Conservation (phyloP, 2,329 filamentous ascomycete genomes). For the Chrysosporium keratinophilum region DNA sequence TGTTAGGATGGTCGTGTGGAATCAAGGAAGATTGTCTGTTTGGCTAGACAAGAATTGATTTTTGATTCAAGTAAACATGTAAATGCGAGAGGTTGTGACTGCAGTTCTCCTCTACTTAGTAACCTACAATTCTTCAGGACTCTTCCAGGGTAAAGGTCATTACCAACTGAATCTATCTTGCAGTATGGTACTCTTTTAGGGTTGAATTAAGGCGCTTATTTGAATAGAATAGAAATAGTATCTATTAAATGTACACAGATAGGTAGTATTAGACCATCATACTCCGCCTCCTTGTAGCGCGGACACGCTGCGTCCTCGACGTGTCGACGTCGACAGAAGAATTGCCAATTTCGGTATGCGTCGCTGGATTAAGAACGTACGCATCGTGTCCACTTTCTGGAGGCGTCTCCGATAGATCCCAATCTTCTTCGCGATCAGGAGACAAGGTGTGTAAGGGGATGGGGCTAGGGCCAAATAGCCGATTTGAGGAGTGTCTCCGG, state of each 20-base stretch:
- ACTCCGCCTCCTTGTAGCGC: slow-evolving; percentile 29
- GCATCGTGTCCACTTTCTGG: neutral
- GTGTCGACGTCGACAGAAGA: neutral
- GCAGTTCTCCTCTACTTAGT: too few species aligned
- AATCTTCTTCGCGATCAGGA: neutral
- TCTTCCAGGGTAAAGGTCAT: too few species aligned
- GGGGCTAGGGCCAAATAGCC: neutral
- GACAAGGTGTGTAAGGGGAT: neutral
- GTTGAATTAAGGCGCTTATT: neutral
- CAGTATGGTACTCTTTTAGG: neutral
- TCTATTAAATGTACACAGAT: slow-evolving; percentile 1
- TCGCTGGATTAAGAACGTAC: neutral
- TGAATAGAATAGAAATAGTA: neutral
- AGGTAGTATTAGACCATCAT: slow-evolving; percentile 29
- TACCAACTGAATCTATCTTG: too few species aligned
- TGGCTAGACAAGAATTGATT: too few species aligned
- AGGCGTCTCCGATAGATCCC: neutral
- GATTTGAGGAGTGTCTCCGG: slow-evolving; percentile 27
- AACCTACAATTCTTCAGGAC: too few species aligned
- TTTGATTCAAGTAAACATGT: too few species aligned
- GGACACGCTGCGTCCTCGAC: slow-evolving; percentile 19
- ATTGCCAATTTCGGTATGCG: neutral
- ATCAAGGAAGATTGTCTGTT: too few species aligned
- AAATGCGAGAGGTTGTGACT: neutral
- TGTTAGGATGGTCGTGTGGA: too few species aligned